A percentile compares a stretch with the other conserved stretches of the same genome.
Evolutionary conservation across 2,329 filamentous ascomycete genomes (phyloP).

Genomic region (Penicillium sp.): DNA sequence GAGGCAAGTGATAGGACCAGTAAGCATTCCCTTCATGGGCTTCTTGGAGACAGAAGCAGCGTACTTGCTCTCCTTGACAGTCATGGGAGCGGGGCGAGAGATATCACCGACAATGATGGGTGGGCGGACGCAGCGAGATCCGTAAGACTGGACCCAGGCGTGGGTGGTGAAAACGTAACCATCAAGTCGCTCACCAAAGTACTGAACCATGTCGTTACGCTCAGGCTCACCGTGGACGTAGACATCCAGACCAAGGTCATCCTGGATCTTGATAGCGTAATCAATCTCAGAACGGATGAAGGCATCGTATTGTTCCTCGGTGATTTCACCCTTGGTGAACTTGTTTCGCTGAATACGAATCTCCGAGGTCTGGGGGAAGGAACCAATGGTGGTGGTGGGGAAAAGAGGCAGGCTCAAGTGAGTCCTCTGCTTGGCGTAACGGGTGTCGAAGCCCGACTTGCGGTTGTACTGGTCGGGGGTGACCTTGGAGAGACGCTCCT

Average conservation of each 20-base stretch:
- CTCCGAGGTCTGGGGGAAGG: slow-evolving; percentile 98
- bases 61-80: slow-evolving; percentile 99
- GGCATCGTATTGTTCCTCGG: slow-evolving; percentile 85
- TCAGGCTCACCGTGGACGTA: slow-evolving; percentile 98
- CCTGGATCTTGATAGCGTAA: slow-evolving; percentile 92
- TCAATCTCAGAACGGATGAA: slow-evolving; percentile 99
- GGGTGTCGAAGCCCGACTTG: slow-evolving; percentile 79
- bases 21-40: slow-evolving; percentile 99
- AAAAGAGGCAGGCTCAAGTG: slow-evolving; percentile 92
- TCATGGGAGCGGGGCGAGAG: slow-evolving; percentile 94
- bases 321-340: slow-evolving; percentile 98
- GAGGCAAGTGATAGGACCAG: slow-evolving; percentile 96
- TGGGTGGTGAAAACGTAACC: slow-evolving; percentile 99
- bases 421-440: slow-evolving; percentile 85
- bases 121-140: slow-evolving; percentile 95
- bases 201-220: slow-evolving; percentile 99
- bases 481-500: slow-evolving; percentile 90
- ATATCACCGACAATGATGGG: slow-evolving; percentile 99
- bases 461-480: slow-evolving; percentile 83
- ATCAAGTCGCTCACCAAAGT: slow-evolving; percentile 93
- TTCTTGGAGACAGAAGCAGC: slow-evolving; percentile 93
- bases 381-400: slow-evolving; percentile 98
- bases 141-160: slow-evolving; percentile 98
- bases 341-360: slow-evolving; percentile 96
- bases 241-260: slow-evolving; percentile 95